Evolutionary conservation across 1,284 basidiomycete genomes (phyloP), one percentile per base, ranked within the genome.

Genomic region (Trichosporon sp.): DNA sequence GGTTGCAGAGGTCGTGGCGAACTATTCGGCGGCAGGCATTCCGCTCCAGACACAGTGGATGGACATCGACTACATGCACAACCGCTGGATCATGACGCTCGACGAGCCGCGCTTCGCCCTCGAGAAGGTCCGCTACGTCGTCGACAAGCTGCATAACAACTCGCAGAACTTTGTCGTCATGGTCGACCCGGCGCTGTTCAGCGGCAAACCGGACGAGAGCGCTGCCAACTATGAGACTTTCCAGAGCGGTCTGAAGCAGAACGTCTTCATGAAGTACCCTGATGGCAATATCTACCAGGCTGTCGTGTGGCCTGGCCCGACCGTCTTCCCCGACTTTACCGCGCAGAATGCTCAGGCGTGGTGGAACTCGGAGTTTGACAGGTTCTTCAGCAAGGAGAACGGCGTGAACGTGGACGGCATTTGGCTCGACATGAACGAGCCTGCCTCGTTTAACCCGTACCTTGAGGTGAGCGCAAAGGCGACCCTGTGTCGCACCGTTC

Each of bases 261-360:
- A 86, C 65, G 74, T 89, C 16, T 89, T 84, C 82, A 71, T 89
- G 52, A 88, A 88, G 71, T 80, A 83, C 31, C 78, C 80, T 3
- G 85, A 88, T 71, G 87, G 86, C n/a, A 86, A 84, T 59, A 74
- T 83, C n/a, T 84, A 82, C 72, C 77, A 88, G 23, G 86, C 87
- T 10, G 79, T 87, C 1, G 88, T 89, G 13, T 89, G 88, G 88
- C 87, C 88, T 34, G 88, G 87, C 64, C 85, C 87, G 1, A 87
- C 86, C 6, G 86, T 86, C 2, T 88, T 70, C 58, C 70, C 85
- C 13, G 88, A 89, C 77, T 89, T 87, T 87, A 89, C 88, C 80
- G 81, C 86, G 65, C 81, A 84, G 2, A 80, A 83, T 4, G 80
- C 83, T 19, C 79, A 84, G 69, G 73, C 81, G 81, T 88, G 68